phyloP scores from a whole-genome alignment of 192 early-diverging fungal species.

The Piromyces sp. region DNA sequence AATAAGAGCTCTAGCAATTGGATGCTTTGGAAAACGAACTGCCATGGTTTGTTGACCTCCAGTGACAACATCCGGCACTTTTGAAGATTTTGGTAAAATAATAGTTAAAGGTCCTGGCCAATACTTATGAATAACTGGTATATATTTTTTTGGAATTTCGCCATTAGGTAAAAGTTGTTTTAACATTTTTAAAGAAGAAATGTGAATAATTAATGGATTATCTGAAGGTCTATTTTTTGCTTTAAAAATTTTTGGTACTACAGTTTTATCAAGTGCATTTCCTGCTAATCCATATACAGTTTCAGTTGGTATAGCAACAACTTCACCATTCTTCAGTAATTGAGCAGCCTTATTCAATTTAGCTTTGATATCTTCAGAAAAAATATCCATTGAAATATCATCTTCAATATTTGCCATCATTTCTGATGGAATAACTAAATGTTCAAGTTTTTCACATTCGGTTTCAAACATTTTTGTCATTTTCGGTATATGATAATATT shows the following conservation, averaged over 20 bases:
- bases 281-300: constrained; percentile 95
- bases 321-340: constrained; percentile 33
- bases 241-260: constrained; percentile 57
- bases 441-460: not conserved
- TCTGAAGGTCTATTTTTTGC: constrained; percentile 82
- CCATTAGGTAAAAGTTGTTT: constrained; percentile 30
- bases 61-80: constrained; percentile 61
- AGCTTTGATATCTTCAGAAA: not conserved
- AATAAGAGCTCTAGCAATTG: constrained; percentile 79
- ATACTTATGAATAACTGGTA: constrained; percentile 33
- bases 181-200: constrained; percentile 80
- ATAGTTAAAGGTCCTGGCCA: constrained; percentile 96
- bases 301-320: constrained; percentile 88
- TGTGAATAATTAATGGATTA: constrained; percentile 95
- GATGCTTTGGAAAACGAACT: constrained; percentile 77
- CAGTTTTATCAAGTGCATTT: constrained; percentile 50
- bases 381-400: not conserved
- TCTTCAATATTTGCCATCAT: not conserved
- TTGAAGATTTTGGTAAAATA: constrained; percentile 46
- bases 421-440: not conserved
- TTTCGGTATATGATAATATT: not conserved
- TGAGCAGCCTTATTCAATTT: constrained; percentile 25
- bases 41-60: constrained; percentile 76
- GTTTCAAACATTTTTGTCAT: not conserved
- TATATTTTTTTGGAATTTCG: constrained; percentile 51